phyloP scores from a whole-genome alignment of 2,329 filamentous ascomycete genomes.

The Alternaria sp. region DNA sequence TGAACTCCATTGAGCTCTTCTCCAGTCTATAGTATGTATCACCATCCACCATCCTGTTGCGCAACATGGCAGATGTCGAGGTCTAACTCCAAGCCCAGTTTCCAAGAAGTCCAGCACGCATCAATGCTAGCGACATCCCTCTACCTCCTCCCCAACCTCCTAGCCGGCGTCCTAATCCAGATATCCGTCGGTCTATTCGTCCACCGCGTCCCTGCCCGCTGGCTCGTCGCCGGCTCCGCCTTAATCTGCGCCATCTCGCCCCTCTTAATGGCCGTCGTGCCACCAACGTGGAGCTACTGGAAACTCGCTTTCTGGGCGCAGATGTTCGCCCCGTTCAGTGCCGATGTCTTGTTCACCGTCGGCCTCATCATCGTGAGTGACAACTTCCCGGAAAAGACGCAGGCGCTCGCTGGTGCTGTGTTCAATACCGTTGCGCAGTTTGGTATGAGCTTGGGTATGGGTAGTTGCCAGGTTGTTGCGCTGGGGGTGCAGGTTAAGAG shows the following conservation, averaged over 20 bases:
- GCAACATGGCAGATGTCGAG: neutral
- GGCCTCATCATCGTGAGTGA: conserved; percentile 62
- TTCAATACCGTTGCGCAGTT: conserved; percentile 67
- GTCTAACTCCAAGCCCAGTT: conserved; percentile 24
- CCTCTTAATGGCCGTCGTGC: conserved; percentile 62
- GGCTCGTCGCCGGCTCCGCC: conserved; percentile 51
- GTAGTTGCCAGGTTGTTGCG: conserved; percentile 36
- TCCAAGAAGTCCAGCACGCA: conserved; percentile 49
- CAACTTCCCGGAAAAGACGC: conserved; percentile 62
- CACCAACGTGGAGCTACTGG: conserved; percentile 61
- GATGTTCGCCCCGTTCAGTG: conserved; percentile 52
- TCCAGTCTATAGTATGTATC: conserved; percentile 53
- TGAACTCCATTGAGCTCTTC: conserved; percentile 48
- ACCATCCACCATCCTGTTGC: neutral
- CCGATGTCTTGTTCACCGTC: conserved; percentile 63
- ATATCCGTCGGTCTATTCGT: conserved; percentile 56
- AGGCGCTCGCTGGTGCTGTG: conserved; percentile 66
- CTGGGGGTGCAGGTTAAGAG: conserved; percentile 17
- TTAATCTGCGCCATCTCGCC: conserved; percentile 56
- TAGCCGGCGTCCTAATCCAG: conserved; percentile 50
- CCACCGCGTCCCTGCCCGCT: conserved; percentile 52
- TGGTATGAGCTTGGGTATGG: conserved; percentile 52
- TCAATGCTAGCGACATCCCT: conserved; percentile 46
- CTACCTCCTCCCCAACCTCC: conserved; percentile 52
- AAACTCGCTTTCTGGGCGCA: conserved; percentile 52